Evolutionary conservation across 495 filamentous ascomycete genomes (phyloP), one percentile per base, ranked within the genome.

Genomic region (Acidiella bohemica): DNA sequence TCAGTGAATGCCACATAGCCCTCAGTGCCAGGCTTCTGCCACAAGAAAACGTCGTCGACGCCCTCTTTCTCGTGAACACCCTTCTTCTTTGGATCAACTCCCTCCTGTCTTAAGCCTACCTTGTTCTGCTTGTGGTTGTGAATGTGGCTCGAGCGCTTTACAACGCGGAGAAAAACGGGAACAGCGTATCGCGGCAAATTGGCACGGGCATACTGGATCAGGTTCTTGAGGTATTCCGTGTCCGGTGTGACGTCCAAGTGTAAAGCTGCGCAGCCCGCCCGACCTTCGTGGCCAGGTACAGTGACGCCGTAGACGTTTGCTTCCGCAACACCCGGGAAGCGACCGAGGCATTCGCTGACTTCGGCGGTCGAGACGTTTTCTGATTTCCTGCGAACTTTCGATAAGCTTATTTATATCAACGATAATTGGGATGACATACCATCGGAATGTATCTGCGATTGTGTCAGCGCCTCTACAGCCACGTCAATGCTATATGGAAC

Each of bases 61-160:
- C 36, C 43, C 3, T 40, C 36, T 25, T 25, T 41, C 28, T 46
- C 43, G 11, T 26, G 22, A n/a, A 21, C 24, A 19, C 43, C 43
- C 18, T 37, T n/a, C 23, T 37, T 46, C n/a, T 58, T 62, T 12
- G 72, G 75, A 53, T 84, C 73, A 5, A 84, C 70, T 0, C 81
- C 80, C 49, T 84, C 78, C 28, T 75, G 68, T 43, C 80, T 67
- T 13, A 86, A 63, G 1, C 75, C 74, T 3, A 77, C 71, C 57
- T 86, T 90, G 53, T 83, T 79, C 61, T 85, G 80, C 61, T 90
- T 90, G 53, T 85, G 78, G 56, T 84, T 87, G 55, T 87, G 79
- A 44, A 76, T 84, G 20, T 76, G 71, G 21, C 66, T 69, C 22
- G 71, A 62, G 31, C 63, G 64, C 32, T 64, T 53, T 6, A 79